phyloP scores from a whole-genome alignment of 2,329 filamentous ascomycete genomes.

The Bretziella fagacearum region DNA sequence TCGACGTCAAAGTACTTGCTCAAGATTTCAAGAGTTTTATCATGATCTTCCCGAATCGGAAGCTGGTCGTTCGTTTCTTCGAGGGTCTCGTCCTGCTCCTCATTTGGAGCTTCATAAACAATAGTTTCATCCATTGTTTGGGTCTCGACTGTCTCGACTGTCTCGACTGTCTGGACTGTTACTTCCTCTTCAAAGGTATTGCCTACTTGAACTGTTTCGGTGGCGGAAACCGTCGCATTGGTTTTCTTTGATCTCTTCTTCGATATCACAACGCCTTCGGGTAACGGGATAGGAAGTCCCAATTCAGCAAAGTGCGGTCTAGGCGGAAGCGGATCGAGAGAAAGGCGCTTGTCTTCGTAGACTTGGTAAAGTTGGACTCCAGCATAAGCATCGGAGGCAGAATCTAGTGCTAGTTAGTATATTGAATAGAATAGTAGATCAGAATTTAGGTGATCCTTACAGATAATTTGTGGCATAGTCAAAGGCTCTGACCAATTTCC shows the following conservation, averaged over 20 bases:
- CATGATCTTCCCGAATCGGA: constrained; percentile 9
- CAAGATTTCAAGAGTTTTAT: constrained; percentile 11
- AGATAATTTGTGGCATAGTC: constrained; percentile 46
- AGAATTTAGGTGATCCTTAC: constrained; percentile 34
- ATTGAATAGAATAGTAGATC: background rate
- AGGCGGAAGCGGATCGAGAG: constrained; percentile 52
- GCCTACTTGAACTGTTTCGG: background rate
- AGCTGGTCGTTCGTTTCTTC: background rate
- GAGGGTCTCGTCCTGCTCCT: background rate
- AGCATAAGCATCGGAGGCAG: constrained; percentile 72
- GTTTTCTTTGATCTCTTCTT: constrained; percentile 14
- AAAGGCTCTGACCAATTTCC: constrained; percentile 58
- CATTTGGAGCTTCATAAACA: background rate
- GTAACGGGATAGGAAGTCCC: constrained; percentile 42
- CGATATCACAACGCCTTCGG: constrained; percentile 25
- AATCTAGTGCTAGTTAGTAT: constrained; percentile 33
- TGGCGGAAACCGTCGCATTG: background rate
- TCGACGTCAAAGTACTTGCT: constrained; percentile 10
- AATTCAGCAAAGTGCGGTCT: constrained; percentile 52
- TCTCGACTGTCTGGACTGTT: too few relatives aligned
- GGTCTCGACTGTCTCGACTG: background rate
- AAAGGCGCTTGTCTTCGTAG: constrained; percentile 50
- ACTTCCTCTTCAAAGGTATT: constrained; percentile 5
- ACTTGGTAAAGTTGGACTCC: constrained; percentile 54
- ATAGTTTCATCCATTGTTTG: background rate